Percentiles rank a stretch among this genome's conserved stretches.
These are phyloP conservation scores for Dothideomycetidae sp. DNA, from an alignment of 2,329 filamentous ascomycete species.

Conservation along the genomic window DNA sequence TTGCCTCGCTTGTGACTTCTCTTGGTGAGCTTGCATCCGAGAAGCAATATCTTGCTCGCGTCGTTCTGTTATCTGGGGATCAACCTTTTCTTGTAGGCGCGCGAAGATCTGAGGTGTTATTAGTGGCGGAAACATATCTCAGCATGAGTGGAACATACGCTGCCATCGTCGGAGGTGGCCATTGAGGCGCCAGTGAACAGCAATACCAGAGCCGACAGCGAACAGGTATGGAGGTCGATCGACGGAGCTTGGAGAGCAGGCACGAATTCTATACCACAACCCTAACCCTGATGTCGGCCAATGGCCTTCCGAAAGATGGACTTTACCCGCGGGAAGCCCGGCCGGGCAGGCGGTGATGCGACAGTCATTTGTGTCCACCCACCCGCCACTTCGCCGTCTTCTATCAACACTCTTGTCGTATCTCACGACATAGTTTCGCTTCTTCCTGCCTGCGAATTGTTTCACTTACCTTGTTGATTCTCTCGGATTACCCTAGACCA, in stretches of 20 bases:
- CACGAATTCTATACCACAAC: neutral
- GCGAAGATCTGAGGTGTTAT: constrained; percentile 45
- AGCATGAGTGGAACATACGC: neutral
- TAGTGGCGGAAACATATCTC: neutral
- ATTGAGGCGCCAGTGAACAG: neutral
- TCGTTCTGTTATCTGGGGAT: constrained; percentile 45
- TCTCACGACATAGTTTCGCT: too few species aligned
- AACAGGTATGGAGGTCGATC: neutral
- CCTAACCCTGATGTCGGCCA: neutral
- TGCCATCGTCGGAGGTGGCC: neutral
- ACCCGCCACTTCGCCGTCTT: neutral
- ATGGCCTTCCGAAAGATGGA: too few species aligned
- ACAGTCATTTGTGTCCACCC: too few species aligned
- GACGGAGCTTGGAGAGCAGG: neutral
- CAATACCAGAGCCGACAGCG: too few species aligned
- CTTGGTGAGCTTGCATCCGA: constrained; percentile 42
- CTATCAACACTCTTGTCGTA: too few species aligned
- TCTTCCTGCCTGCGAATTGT: too few species aligned
- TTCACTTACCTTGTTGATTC: too few species aligned
- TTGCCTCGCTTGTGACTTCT: constrained; percentile 49
- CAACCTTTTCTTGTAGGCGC: constrained; percentile 42
- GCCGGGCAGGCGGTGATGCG: too few species aligned
- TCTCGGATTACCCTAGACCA: too few species aligned
- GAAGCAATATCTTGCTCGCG: constrained; percentile 47
- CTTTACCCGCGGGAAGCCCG: too few species aligned